Evolutionary conservation across 257 asterid species (phyloP).

Genomic region (Scutellaria galericulata): DNA sequence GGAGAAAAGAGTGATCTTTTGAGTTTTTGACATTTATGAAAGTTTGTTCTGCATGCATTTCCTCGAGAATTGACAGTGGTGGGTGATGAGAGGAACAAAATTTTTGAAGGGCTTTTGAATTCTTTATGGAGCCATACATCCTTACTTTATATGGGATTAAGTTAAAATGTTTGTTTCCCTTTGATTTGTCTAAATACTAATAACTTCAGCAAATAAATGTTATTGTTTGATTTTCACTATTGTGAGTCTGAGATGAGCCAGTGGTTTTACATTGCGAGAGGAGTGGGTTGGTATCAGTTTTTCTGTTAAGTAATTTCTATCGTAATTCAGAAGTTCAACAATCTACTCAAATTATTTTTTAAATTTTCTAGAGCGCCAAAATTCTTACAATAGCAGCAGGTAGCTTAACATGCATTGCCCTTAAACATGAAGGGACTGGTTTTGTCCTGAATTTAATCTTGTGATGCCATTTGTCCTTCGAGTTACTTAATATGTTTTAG

Average conservation of each 20-base stretch:
- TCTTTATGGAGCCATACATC: neutral
- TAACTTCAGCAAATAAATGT: neutral
- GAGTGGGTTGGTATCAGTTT: neutral
- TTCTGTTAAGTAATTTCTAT: neutral
- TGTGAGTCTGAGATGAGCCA: neutral
- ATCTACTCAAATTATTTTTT: neutral
- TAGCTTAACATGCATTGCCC: neutral
- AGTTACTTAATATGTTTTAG: neutral
- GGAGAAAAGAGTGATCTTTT: neutral
- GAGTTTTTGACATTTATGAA: neutral
- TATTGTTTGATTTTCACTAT: neutral
- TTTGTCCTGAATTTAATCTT: neutral
- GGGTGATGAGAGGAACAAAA: neutral
- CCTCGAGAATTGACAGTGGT: neutral
- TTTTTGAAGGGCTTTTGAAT: neutral
- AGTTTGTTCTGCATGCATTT: neutral
- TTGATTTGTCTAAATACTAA: neutral
- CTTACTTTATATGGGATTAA: neutral
- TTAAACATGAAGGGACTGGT: neutral
- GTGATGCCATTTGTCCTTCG: neutral
- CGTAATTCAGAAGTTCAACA: neutral
- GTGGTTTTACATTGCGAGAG: neutral
- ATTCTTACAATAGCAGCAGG: constrained; percentile 5
- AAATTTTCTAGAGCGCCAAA: neutral
- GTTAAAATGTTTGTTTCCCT: neutral